Conservation (phyloP, 305 asterid species). For the Fraxinus paxiana region DNA sequence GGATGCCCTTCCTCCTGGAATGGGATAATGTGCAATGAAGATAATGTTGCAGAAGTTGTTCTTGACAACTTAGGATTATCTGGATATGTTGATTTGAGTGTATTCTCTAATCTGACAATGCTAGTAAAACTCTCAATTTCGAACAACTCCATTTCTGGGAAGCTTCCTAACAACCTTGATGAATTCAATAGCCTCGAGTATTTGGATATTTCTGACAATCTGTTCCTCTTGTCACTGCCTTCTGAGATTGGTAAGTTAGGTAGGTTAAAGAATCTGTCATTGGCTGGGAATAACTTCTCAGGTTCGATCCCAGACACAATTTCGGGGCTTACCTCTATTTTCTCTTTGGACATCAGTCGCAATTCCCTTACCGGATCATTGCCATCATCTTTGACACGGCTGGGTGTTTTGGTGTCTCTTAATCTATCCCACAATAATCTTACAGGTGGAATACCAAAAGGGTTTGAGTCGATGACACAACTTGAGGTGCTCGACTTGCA, state of each 20-base stretch:
- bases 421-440: conserved; percentile 65
- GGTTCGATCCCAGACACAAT: conserved; percentile 68
- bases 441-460: conserved; percentile 65
- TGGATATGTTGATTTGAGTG: conserved; percentile 66
- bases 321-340: conserved; percentile 56
- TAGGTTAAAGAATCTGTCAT: conserved; percentile 61
- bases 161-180: conserved; percentile 47
- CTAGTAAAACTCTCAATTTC: conserved; percentile 79
- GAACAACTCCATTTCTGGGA: conserved; percentile 72
- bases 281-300: conserved; percentile 80
- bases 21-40: conserved; percentile 84
- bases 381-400: conserved; percentile 55
- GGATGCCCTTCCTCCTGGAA: conserved; percentile 98
- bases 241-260: conserved; percentile 55
- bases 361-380: conserved; percentile 66
- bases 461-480: conserved; percentile 62
- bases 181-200: conserved; percentile 66
- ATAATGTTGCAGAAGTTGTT: conserved; percentile 78
- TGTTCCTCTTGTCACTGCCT: conserved; percentile 66
- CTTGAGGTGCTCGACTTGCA: conserved; percentile 80
- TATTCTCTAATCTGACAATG: conserved; percentile 68
- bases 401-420: conserved; percentile 55
- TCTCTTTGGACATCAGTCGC: conserved; percentile 65
- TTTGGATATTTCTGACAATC: conserved; percentile 70
- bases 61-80: conserved; percentile 67